Evolutionary conservation across 163 green algal genomes (phyloP).

Genomic region (Scenedesmus sp.): DNA sequence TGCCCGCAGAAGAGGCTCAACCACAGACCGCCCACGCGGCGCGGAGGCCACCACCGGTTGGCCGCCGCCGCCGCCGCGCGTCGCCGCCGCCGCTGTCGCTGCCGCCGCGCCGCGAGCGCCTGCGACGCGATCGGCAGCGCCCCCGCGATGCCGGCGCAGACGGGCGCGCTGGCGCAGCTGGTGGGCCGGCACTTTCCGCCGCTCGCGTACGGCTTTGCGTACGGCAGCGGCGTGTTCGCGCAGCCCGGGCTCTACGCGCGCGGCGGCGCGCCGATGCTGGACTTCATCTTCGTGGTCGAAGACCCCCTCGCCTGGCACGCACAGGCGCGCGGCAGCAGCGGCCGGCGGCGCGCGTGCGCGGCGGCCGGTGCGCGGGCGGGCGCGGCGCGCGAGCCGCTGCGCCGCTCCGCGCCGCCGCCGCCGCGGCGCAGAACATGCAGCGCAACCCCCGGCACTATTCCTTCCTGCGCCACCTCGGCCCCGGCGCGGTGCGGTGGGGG

Average conservation of each 20-base stretch:
- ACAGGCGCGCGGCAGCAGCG: background rate
- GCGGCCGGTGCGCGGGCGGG: no score
- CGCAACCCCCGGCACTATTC: constrained; percentile 78
- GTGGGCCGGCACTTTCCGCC: constrained; percentile 64
- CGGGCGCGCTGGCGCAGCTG: background rate
- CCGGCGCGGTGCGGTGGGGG: constrained; percentile 49
- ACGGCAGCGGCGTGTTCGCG: constrained; percentile 85
- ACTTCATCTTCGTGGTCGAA: constrained; percentile 89
- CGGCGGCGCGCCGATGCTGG: constrained; percentile 66
- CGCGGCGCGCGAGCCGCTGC: no score
- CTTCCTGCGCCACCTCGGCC: constrained; percentile 57
- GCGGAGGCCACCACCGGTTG: no score
- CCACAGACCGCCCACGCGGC: no score
- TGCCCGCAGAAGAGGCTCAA: no score
- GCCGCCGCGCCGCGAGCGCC: background rate
- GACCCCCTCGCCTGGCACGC: constrained; percentile 79
- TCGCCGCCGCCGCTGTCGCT: background rate
- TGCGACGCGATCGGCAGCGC: background rate
- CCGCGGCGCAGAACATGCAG: constrained; percentile 75
- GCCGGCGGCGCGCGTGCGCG: no score
- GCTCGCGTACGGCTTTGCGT: constrained; percentile 83
- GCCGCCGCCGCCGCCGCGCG: no score
- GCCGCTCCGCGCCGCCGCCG: no score
- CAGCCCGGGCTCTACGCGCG: constrained; percentile 78
- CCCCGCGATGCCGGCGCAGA: background rate